phyloP scores from a whole-genome alignment of 257 asterid genomes.

The Fraxinus excelsior region DNA sequence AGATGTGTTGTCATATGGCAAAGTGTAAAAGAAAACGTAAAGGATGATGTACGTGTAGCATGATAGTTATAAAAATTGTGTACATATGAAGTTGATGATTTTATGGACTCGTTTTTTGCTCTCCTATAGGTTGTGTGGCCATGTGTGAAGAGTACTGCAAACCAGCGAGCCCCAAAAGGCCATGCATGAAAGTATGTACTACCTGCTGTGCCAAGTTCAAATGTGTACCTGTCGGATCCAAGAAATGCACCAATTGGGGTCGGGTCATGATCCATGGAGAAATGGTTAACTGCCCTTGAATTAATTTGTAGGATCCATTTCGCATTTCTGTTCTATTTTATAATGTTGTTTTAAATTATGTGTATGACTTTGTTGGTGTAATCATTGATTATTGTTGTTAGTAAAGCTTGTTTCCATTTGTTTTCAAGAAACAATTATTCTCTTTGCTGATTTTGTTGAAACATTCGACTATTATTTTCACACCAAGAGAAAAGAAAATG shows the following conservation, averaged over 20 bases:
- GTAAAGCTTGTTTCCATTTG: too few relatives aligned
- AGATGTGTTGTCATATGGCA: too few relatives aligned
- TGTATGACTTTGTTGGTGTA: neutral
- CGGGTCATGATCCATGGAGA: constrained; percentile 25
- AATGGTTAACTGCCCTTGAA: constrained; percentile 36
- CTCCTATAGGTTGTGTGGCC: constrained; percentile 33
- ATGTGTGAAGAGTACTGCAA: constrained; percentile 33
- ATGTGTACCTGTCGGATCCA: constrained; percentile 34
- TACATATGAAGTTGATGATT: too few relatives aligned
- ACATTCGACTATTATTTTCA: too few relatives aligned
- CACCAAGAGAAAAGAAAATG: too few relatives aligned
- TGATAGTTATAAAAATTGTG: too few relatives aligned
- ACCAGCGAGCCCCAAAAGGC: constrained; percentile 27
- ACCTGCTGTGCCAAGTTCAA: constrained; percentile 36
- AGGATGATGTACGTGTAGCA: too few relatives aligned
- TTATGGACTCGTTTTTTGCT: neutral
- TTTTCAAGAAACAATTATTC: too few relatives aligned
- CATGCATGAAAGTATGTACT: constrained; percentile 42
- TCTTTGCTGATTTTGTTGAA: too few relatives aligned
- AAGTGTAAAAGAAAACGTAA: too few relatives aligned
- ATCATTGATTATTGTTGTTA: too few relatives aligned
- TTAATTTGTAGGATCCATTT: neutral
- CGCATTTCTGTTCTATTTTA: neutral
- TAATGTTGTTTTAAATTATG: neutral
- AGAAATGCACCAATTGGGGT: constrained; percentile 29